Conservation (phyloP, 2,329 filamentous ascomycete genomes). For the Setomelanomma holmii region DNA sequence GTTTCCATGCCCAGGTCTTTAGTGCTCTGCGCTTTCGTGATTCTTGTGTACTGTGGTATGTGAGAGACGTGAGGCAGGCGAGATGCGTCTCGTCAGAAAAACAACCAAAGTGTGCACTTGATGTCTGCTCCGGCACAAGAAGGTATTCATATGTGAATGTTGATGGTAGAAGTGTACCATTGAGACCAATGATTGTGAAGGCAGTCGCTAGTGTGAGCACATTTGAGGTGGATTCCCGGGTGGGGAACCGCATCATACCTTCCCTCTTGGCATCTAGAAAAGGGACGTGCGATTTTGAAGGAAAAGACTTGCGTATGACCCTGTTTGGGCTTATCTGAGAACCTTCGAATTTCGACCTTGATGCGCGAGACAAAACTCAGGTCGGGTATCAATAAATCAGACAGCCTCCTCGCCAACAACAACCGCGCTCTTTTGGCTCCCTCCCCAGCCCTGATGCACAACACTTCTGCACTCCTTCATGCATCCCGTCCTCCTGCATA, state of each 20-base stretch:
- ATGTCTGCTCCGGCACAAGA: too few relatives aligned
- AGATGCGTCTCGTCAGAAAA: too few relatives aligned
- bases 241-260: not conserved
- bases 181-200: not conserved
- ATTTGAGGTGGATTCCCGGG: not conserved
- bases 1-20: too few relatives aligned
- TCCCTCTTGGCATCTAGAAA: too few relatives aligned
- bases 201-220: not conserved
- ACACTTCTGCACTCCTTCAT: conserved; percentile 19
- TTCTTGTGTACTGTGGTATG: too few relatives aligned
- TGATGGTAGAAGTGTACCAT: not conserved
- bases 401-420: conserved; percentile 1
- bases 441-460: conserved; percentile 19
- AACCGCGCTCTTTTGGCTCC: not conserved
- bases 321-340: too few relatives aligned
- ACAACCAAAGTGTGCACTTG: too few relatives aligned
- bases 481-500: conserved; percentile 19
- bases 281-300: too few relatives aligned
- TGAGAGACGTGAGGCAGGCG: too few relatives aligned
- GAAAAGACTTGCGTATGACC: too few relatives aligned
- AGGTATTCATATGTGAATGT: not conserved
- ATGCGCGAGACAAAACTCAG: not conserved
- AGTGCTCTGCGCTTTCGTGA: too few relatives aligned
- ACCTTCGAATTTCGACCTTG: not conserved
- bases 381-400: conserved; percentile 1